Evolutionary conservation across 2,329 filamentous ascomycete genomes (phyloP).

Genomic region (Cyphellophora europaea): DNA sequence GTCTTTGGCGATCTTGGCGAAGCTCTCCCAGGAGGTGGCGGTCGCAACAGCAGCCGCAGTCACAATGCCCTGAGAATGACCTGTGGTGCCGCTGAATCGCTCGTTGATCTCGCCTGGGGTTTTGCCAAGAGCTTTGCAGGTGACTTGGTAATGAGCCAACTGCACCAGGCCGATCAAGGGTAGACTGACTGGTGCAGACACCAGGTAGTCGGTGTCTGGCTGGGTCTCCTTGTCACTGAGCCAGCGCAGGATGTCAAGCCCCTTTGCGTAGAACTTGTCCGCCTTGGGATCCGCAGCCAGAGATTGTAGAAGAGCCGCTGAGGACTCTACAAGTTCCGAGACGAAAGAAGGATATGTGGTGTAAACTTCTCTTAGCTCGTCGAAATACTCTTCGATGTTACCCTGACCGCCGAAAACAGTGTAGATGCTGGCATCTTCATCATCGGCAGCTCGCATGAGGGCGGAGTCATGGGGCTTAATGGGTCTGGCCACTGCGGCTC

Average conservation of each 20-base stretch:
- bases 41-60: constrained; percentile 87
- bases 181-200: constrained; percentile 90
- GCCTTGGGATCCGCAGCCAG: constrained; percentile 75
- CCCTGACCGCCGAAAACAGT: constrained; percentile 94
- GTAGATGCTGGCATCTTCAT: constrained; percentile 77
- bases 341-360: constrained; percentile 86
- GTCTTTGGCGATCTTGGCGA: constrained; percentile 66
- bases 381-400: constrained; percentile 99
- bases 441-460: constrained; percentile 76
- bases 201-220: constrained; percentile 86
- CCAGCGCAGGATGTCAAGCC: constrained; percentile 92
- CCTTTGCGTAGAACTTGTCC: constrained; percentile 94
- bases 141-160: constrained; percentile 88
- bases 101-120: constrained; percentile 83
- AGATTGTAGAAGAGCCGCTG: constrained; percentile 78
- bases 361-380: constrained; percentile 87
- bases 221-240: constrained; percentile 80
- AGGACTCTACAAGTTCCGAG: constrained; percentile 69
- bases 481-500: constrained; percentile 70
- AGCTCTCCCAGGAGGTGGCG: constrained; percentile 87
- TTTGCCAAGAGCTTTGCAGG: constrained; percentile 81
- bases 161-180: constrained; percentile 94
- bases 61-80: constrained; percentile 93
- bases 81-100: constrained; percentile 76
- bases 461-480: constrained; percentile 93